These are phyloP conservation scores for Nakaseomyces glabratus DNA, from an alignment of 1,139 yeast genomes.

Conservation along the genomic window DNA sequence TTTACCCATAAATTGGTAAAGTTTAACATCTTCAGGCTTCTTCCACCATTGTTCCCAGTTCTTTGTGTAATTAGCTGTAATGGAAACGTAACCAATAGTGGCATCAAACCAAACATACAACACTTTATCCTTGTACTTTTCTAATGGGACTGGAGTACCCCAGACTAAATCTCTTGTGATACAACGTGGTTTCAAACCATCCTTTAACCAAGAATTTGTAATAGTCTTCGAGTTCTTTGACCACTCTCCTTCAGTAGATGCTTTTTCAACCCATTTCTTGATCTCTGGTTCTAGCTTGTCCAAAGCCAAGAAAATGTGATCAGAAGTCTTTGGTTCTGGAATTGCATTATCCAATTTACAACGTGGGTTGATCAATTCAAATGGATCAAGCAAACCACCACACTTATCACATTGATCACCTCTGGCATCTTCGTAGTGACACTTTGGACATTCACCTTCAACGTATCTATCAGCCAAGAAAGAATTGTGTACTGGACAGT, in stretches of 20 bases:
- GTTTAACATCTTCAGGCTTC: slow-evolving; percentile 70
- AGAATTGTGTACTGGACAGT: slow-evolving; percentile 82
- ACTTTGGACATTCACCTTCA: slow-evolving; percentile 95
- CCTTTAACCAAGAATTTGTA: slow-evolving; percentile 87
- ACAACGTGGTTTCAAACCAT: slow-evolving; percentile 89
- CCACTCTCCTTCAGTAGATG: slow-evolving; percentile 75
- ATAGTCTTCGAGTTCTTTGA: slow-evolving; percentile 82
- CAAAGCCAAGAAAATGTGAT: slow-evolving; percentile 74
- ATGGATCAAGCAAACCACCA: slow-evolving; percentile 81
- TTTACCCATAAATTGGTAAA: slow-evolving; percentile 98
- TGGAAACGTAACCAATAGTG: slow-evolving; percentile 89
- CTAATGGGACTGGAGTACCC: slow-evolving; percentile 97
- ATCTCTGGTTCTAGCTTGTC: slow-evolving; percentile 75
- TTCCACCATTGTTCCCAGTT: slow-evolving; percentile 90
- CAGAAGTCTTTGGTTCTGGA: slow-evolving; percentile 73
- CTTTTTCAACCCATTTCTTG: slow-evolving; percentile 59
- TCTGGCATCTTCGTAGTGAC: slow-evolving; percentile 91
- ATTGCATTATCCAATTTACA: slow-evolving; percentile 83
- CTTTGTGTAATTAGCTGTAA: slow-evolving; percentile 86
- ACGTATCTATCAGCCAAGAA: slow-evolving; percentile 94
- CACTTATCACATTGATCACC: slow-evolving; percentile 99
- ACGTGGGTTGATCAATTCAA: slow-evolving; percentile 86
- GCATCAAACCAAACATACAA: slow-evolving; percentile 99
- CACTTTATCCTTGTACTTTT: slow-evolving; percentile 76
- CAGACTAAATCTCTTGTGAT: slow-evolving; percentile 93